Base-by-base conservation (phyloP, 106 monocot species). In the Vanilla planifolia region DNA sequence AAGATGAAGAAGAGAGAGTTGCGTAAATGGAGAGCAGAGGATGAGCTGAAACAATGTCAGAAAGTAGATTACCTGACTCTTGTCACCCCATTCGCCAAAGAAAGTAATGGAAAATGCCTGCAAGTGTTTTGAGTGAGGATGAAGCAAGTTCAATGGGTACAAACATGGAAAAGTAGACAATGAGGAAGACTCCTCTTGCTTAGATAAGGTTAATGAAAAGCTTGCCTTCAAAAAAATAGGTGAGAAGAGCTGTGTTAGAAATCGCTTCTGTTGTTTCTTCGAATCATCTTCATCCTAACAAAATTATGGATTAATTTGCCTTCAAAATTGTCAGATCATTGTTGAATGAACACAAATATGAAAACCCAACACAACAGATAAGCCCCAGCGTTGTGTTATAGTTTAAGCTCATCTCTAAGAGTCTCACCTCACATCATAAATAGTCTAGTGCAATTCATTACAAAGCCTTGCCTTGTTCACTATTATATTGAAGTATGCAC, bases 21-120 rank as follows among this genome's bases (percentile, higher is more conserved):
- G 16, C 29, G 8, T 14, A 51, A 40, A 39, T 20, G n/a, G 39
- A 37, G 37, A 37, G 24, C 1, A 50, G 24, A 0, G 22, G 45
- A 24, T 14, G 14, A 0, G 37, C 17, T 30, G 32, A 41, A 56
- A 30, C 26, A 60, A 36, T 66, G 6, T 4, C 32, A 26, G 26
- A 13, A 32, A 8, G 13, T 6, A 9, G 14, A n/a, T 61, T 84
- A 96, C 96, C 91, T 96, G 96, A 65, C 96, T 96, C 62, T 91
- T 96, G 53, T 96, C 96, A 48, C 96, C 96, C 96, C 96, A 96
- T 43, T 96, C 96, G n/a, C 96, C 96, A 60, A 96, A 96, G 87
- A 96, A 96, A 46, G 83, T 96, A 23, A 96, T 91, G 40, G 96
- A 96, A 74, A 96, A 96, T 43, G 95, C 95, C 95, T 96, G 68